phyloP scores from a whole-genome alignment of 2,329 filamentous ascomycete genomes.

The Ustulina deusta region DNA sequence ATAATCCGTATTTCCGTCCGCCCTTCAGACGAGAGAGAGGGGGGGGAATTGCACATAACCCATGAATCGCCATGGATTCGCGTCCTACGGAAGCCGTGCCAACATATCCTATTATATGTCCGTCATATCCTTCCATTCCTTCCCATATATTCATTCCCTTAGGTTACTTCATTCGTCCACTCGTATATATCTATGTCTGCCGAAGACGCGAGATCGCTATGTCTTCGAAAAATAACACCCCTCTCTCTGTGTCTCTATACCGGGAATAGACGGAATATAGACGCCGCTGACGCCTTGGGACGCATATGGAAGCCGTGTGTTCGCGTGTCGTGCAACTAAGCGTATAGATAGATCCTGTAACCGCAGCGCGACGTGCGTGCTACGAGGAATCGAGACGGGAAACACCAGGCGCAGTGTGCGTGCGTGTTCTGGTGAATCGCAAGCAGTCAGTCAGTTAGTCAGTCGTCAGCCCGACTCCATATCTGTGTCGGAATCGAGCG shows the following conservation, averaged over 20 bases:
- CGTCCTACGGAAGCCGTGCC: not conserved
- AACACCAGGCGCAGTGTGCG: not conserved
- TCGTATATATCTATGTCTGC: not conserved
- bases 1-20: constrained; percentile 5
- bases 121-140: not conserved
- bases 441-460: not conserved
- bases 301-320: constrained; percentile 17
- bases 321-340: not conserved
- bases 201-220: not conserved
- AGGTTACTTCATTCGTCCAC: constrained; percentile 7
- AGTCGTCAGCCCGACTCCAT: constrained; percentile 22
- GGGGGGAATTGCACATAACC: not conserved
- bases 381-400: not conserved
- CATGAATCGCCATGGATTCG: not conserved
- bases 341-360: constrained; percentile 1
- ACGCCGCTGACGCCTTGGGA: not conserved
- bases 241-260: not conserved
- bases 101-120: not conserved
- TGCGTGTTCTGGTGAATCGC: not conserved
- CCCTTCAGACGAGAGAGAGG: not conserved
- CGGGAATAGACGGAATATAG: not conserved
- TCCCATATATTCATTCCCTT: not conserved
- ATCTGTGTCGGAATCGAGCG: constrained; percentile 32
- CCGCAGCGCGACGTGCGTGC: not conserved
- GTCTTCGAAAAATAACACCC: constrained; percentile 9